Evolutionary conservation across 106 monocot genomes (phyloP).

Genomic region (Chionographis japonica): DNA sequence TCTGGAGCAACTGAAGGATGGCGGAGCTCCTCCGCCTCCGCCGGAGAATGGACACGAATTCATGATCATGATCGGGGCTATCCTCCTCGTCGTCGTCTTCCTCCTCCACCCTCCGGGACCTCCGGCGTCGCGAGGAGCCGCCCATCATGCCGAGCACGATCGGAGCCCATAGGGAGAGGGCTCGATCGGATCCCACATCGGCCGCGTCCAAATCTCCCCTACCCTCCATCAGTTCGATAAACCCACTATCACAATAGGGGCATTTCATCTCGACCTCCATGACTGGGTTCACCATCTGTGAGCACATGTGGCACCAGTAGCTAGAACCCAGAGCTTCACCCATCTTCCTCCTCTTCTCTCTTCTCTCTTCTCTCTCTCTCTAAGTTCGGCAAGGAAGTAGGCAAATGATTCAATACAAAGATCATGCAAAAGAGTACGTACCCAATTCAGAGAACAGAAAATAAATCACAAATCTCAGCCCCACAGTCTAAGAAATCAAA

Average conservation of each 20-base stretch:
- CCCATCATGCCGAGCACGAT: slow-evolving; percentile 36
- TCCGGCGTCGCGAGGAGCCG: slow-evolving; percentile 14
- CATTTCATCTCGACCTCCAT: slow-evolving; percentile 40
- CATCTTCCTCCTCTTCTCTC: slow-evolving; percentile 13
- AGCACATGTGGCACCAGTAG: slow-evolving; percentile 50
- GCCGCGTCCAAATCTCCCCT: slow-evolving; percentile 3
- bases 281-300: slow-evolving; percentile 23
- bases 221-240: slow-evolving; percentile 37
- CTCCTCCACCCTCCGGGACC: neutral
- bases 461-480: no score
- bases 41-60: neutral
- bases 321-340: slow-evolving; percentile 6
- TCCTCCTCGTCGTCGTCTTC: neutral
- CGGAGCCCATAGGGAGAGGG: slow-evolving; percentile 29
- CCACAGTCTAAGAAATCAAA: no score
- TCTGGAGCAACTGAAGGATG: slow-evolving; percentile 24
- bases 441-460: no score
- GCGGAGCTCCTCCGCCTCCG: slow-evolving; percentile 22
- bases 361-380: neutral
- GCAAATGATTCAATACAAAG: no score
- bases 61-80: slow-evolving; percentile 1
- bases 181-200: slow-evolving; percentile 5
- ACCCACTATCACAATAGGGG: slow-evolving; percentile 42
- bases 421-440: no score
- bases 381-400: no score